Evolutionary conservation across 2,329 filamentous ascomycete genomes (phyloP), one percentile per base, ranked within the genome.

Genomic region (Cladosporium austrohemisphaericum): DNA sequence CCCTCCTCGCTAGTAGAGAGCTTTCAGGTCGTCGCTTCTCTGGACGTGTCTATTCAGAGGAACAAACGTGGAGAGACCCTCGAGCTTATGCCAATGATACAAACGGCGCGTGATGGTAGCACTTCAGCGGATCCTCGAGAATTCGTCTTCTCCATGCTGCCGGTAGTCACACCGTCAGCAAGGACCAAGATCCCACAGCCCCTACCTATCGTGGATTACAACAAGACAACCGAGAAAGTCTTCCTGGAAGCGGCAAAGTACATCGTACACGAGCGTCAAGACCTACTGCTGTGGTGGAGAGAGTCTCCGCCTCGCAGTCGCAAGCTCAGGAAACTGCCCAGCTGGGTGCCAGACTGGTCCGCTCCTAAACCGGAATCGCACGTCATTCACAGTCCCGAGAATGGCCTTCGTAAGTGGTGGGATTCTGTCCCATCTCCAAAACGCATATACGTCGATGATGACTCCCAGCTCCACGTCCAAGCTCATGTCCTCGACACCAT

Each of bases 221-320:
- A 31, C 23, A 51, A 47, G 26, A 29, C 26, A 16, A 23, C 22
- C 2, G 18, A 33, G 33, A n/a, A 51, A 18, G 41, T 53, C 11
- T 43, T 53, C 31, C 41, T 37, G 16, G 29, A 53, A 14, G 41
- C 48, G 11, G 43, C 49, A 25, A 18, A 44, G 16, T 41, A 51
- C 29, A 31, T 51, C 31, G 20, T 53, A 8, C 22, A 44, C 25
- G 37, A 53, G 26, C 52, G 49, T 32, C 52, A 51, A 20, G 41
- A 51, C 26, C 28, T 51, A 10, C 26, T 51, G 10, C 25, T 51
- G 13, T 51, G 49, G 49, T 41, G 33, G 41, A 32, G 29, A 5
- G 29, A 51, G 19, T 22, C 25, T 6, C 33, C 49, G 19, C 26
- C 49, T 23, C 36, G 49, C 11, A 16, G 35, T 11, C 16, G 26